Evolutionary conservation across 257 asterid species (phyloP).

Genomic region (Handroanthus guayacan): DNA sequence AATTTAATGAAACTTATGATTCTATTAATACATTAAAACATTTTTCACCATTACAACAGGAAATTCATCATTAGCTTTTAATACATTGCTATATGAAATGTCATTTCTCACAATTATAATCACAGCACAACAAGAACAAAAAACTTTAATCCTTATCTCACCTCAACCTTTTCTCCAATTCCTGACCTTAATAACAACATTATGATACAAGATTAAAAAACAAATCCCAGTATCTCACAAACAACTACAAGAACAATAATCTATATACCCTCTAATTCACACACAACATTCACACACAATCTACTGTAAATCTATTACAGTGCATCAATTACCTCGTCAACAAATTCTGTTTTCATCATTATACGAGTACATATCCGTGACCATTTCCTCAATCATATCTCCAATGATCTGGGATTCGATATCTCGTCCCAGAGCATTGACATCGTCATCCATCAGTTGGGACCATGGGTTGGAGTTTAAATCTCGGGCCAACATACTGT

Average conservation of each 20-base stretch:
- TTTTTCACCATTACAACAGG: not conserved
- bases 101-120: constrained; percentile 26
- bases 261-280: constrained; percentile 34
- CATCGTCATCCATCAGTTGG: constrained; percentile 63
- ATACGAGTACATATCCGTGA: constrained; percentile 46
- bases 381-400: constrained; percentile 71
- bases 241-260: constrained; percentile 19
- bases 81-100: constrained; percentile 12
- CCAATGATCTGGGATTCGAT: constrained; percentile 65
- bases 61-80: not conserved
- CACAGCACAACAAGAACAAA: constrained; percentile 25
- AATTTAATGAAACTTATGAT: too few species aligned
- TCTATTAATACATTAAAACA: too few species aligned
- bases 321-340: not conserved
- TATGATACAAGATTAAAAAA: not conserved
- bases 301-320: constrained; percentile 23
- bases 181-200: constrained; percentile 16
- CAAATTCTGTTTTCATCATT: not conserved
- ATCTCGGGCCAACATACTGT: constrained; percentile 69
- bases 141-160: not conserved
- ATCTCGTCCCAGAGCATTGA: constrained; percentile 63
- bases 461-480: constrained; percentile 70
- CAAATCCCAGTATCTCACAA: not conserved
- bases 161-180: constrained; percentile 17
- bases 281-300: constrained; percentile 35